Percentiles rank a stretch among this genome's conserved stretches.
Evolutionary conservation across 2,329 filamentous ascomycete genomes (phyloP).

Genomic region (Arthrobotrys megalospora): DNA sequence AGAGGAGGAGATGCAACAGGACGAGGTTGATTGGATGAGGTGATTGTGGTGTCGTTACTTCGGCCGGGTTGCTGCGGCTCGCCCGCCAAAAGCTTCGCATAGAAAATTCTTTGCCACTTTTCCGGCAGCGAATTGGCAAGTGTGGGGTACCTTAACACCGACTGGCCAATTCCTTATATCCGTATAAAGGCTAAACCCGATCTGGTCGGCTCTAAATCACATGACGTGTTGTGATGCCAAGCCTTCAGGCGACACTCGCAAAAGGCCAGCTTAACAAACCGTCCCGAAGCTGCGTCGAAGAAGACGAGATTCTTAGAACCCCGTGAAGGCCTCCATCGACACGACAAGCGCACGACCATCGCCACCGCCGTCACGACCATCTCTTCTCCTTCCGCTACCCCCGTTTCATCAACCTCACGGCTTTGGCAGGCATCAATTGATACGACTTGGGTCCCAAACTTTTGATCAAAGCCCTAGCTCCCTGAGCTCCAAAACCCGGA

Average conservation of each 20-base stretch:
- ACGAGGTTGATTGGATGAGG: slow-evolving; percentile 53
- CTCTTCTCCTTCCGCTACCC: not conserved
- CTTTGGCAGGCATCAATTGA: slow-evolving; percentile 43
- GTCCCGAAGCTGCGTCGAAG: slow-evolving; percentile 43
- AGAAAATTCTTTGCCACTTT: slow-evolving; percentile 37
- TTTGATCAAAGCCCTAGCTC: slow-evolving; percentile 9
- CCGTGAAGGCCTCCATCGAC: slow-evolving; percentile 26
- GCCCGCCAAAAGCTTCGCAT: slow-evolving; percentile 6
- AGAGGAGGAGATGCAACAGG: slow-evolving; percentile 4
- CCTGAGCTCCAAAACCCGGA: slow-evolving; percentile 10
- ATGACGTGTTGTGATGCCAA: slow-evolving; percentile 35
- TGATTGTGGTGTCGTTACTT: slow-evolving; percentile 51
- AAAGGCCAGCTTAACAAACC: slow-evolving; percentile 61
- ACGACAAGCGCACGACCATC: slow-evolving; percentile 45
- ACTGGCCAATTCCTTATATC: not conserved
- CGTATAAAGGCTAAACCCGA: not conserved
- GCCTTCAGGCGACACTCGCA: slow-evolving; percentile 27
- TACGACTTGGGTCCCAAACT: not conserved
- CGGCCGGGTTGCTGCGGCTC: slow-evolving; percentile 43
- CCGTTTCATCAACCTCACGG: slow-evolving; percentile 4
- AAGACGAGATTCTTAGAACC: slow-evolving; percentile 21
- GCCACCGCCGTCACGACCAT: slow-evolving; percentile 27
- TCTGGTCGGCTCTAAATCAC: slow-evolving; percentile 6
- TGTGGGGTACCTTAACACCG: slow-evolving; percentile 41
- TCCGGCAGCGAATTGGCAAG: not conserved